These are phyloP conservation scores for Leccinum barrowsii DNA, from an alignment of 768 basidiomycete species.

Conservation along the genomic window DNA sequence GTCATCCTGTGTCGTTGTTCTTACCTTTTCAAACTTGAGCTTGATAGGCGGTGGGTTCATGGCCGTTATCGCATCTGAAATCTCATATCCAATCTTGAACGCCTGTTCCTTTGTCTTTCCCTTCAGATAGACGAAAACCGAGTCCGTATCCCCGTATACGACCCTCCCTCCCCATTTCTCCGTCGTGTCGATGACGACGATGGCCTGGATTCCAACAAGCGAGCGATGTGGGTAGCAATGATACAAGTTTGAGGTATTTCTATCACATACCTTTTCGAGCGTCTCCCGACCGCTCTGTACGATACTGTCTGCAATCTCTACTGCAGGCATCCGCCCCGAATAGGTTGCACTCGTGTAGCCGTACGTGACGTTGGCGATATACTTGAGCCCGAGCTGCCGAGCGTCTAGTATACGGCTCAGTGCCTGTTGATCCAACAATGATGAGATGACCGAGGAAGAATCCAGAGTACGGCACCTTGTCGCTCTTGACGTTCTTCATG, in stretches of 20 bases:
- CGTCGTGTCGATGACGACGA: slow-evolving; percentile 69
- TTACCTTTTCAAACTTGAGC: slow-evolving; percentile 96
- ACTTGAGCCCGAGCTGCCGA: slow-evolving; percentile 90
- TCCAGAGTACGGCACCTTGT: slow-evolving; percentile 53
- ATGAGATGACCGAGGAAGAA: background rate
- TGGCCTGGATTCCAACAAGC: slow-evolving; percentile 52
- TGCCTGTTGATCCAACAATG: slow-evolving; percentile 43
- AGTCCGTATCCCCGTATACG: slow-evolving; percentile 98
- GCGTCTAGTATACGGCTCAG: slow-evolving; percentile 79
- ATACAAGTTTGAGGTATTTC: background rate
- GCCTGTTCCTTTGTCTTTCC: slow-evolving; percentile 93
- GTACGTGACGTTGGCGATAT: slow-evolving; percentile 92
- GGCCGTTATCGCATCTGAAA: slow-evolving; percentile 81
- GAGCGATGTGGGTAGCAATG: background rate
- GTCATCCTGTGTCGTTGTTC: background rate
- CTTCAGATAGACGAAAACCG: slow-evolving; percentile 85
- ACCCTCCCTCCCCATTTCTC: slow-evolving; percentile 88
- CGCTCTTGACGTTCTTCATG: slow-evolving; percentile 75
- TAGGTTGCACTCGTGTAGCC: slow-evolving; percentile 94
- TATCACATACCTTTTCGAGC: slow-evolving; percentile 71
- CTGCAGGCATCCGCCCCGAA: slow-evolving; percentile 97
- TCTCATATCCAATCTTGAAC: slow-evolving; percentile 89
- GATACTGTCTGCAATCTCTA: slow-evolving; percentile 97
- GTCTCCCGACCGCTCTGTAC: slow-evolving; percentile 96
- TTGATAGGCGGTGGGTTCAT: slow-evolving; percentile 89